Evolutionary conservation across 768 basidiomycete species (phyloP).

Genomic region (Lentinula edodes): DNA sequence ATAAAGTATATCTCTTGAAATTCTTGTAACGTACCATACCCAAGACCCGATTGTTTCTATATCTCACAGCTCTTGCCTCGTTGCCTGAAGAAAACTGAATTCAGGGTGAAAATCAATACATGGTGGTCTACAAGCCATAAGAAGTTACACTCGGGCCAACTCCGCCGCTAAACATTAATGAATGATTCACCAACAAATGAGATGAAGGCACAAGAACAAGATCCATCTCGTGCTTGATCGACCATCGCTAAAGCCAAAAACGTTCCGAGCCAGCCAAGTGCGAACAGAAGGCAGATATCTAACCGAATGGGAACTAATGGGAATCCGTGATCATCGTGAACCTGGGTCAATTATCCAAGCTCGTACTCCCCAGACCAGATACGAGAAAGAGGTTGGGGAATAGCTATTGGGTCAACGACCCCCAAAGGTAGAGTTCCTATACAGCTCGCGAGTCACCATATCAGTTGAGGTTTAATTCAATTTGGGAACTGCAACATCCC

Average conservation of each 20-base stretch:
- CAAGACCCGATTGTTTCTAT: not conserved
- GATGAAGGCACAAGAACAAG: slow-evolving; percentile 3
- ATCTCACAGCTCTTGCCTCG: not conserved
- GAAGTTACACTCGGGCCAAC: not conserved
- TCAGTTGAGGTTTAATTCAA: slow-evolving; percentile 31
- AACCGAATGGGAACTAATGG: not conserved
- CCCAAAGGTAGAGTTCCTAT: too few species aligned
- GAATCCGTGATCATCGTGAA: slow-evolving; percentile 7
- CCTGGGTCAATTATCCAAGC: too few species aligned
- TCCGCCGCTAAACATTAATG: slow-evolving; percentile 1
- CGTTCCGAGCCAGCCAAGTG: not conserved
- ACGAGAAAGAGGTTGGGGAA: not conserved
- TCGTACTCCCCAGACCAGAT: not conserved
- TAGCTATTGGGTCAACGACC: not conserved
- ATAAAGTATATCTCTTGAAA: slow-evolving; percentile 1
- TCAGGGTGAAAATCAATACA: not conserved
- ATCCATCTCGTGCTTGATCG: slow-evolving; percentile 3
- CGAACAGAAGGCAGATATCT: slow-evolving; percentile 5
- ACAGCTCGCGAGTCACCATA: not conserved
- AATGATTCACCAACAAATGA: not conserved
- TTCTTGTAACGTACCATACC: not conserved
- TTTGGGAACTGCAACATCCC: slow-evolving; percentile 84
- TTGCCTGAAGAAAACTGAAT: not conserved
- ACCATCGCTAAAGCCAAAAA: slow-evolving; percentile 2
- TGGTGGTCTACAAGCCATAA: not conserved